Conservation (phyloP, 495 filamentous ascomycete species). For the Neurospora cerealis region DNA sequence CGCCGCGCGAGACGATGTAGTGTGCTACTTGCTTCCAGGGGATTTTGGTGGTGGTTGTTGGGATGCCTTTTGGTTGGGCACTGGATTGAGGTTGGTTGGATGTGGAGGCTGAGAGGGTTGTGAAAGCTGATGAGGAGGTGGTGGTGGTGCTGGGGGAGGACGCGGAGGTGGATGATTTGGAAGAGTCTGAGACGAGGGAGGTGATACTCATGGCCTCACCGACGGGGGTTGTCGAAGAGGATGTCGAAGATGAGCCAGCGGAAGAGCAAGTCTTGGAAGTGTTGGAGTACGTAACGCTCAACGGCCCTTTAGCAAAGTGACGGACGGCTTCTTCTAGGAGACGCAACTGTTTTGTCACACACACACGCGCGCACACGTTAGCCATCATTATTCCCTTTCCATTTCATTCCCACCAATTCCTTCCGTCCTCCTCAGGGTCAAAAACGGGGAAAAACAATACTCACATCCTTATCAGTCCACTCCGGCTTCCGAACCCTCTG, state of each 20-base stretch:
- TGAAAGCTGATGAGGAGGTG: background rate
- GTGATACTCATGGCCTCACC: background rate
- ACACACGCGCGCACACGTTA: background rate
- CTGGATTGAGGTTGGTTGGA: background rate
- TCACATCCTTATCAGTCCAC: slow-evolving; percentile 70
- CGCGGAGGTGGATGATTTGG: background rate
- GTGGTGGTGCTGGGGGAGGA: background rate
- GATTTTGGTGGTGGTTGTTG: slow-evolving; percentile 34
- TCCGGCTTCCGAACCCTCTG: slow-evolving; percentile 67
- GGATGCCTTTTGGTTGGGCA: background rate
- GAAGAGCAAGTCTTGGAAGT: background rate
- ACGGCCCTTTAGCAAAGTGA: slow-evolving; percentile 15
- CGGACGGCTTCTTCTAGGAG: slow-evolving; percentile 41
- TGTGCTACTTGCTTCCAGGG: slow-evolving; percentile 78
- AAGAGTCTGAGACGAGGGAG: background rate
- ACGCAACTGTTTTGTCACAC: slow-evolving; percentile 24
- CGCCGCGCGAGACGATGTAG: slow-evolving; percentile 60
- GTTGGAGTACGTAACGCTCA: background rate
- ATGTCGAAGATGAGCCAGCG: background rate
- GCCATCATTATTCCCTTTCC: background rate
- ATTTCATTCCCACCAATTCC: too few relatives aligned
- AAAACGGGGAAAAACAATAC: slow-evolving; percentile 23
- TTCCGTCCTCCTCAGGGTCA: too few relatives aligned
- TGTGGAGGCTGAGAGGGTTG: background rate
- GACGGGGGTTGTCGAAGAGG: background rate